A percentile compares a stretch with the other conserved stretches of the same genome.
Conservation (phyloP, 2,329 filamentous ascomycete genomes). For the Ramichloridium luteum region DNA sequence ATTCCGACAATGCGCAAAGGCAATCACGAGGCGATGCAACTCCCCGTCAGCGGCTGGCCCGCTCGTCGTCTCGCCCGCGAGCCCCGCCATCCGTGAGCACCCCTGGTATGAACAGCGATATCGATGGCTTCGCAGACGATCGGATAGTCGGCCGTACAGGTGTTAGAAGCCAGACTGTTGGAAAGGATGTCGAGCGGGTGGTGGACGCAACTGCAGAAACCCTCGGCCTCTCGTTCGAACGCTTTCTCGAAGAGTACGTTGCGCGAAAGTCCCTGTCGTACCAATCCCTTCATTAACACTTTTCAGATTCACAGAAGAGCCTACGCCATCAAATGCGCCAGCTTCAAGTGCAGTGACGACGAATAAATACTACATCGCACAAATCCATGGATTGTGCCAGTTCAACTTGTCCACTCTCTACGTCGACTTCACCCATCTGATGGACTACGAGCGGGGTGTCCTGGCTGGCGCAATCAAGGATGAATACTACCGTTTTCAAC, state of each 20-base stretch:
- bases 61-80: slow-evolving; percentile 44
- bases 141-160: slow-evolving; percentile 45
- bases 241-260: slow-evolving; percentile 62
- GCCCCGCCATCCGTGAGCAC: slow-evolving; percentile 40
- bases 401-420: slow-evolving; percentile 75
- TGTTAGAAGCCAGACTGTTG: slow-evolving; percentile 33
- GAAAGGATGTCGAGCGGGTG: slow-evolving; percentile 53
- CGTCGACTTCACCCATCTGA: slow-evolving; percentile 75
- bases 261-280: background rate
- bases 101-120: slow-evolving; percentile 42
- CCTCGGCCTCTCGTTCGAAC: slow-evolving; percentile 64
- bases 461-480: slow-evolving; percentile 76
- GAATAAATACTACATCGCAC: slow-evolving; percentile 74
- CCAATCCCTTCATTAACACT: background rate
- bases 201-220: slow-evolving; percentile 65
- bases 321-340: slow-evolving; percentile 49
- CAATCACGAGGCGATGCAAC: slow-evolving; percentile 29
- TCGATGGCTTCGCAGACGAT: slow-evolving; percentile 49
- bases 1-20: slow-evolving; percentile 33
- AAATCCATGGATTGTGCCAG: slow-evolving; percentile 64
- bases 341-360: slow-evolving; percentile 59
- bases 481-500: slow-evolving; percentile 90
- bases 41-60: slow-evolving; percentile 22
- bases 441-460: slow-evolving; percentile 62
- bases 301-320: slow-evolving; percentile 53